Percentiles rank a stretch among this genome's conserved stretches.
phyloP scores from a whole-genome alignment of 176 grass and related monocot species.

The Rhynchospora tenuis region DNA sequence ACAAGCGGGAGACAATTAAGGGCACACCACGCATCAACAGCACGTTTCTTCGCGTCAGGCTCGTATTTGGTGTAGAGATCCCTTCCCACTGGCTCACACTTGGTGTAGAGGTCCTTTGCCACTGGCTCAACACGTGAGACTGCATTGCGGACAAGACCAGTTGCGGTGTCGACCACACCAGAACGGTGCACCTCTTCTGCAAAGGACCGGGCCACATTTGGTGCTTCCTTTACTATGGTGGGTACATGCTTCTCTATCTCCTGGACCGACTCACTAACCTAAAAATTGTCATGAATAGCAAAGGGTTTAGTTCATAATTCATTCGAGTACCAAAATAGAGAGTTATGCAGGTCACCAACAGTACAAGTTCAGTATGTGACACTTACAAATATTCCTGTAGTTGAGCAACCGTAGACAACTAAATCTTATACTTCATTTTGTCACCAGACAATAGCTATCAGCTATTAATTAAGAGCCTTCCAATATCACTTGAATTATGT shows the following conservation, averaged over 20 bases:
- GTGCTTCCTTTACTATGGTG: slow-evolving; percentile 57
- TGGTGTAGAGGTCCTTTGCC: slow-evolving; percentile 55
- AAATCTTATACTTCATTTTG: neutral
- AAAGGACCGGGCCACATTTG: slow-evolving; percentile 33
- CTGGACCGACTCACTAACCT: slow-evolving; percentile 63
- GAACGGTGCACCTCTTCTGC: slow-evolving; percentile 52
- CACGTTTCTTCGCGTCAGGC: slow-evolving; percentile 53
- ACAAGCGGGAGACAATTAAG: slow-evolving; percentile 79
- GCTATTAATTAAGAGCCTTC: neutral
- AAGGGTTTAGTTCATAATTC: too few relatives aligned
- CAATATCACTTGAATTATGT: too few relatives aligned
- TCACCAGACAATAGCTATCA: neutral
- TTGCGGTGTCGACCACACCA: slow-evolving; percentile 56
- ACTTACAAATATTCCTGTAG: neutral
- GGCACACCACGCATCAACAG: slow-evolving; percentile 51
- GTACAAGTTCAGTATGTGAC: neutral
- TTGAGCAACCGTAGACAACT: neutral
- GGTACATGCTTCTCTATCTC: slow-evolving; percentile 62
- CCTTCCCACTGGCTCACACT: slow-evolving; percentile 52
- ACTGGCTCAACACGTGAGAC: slow-evolving; percentile 37
- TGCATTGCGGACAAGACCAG: slow-evolving; percentile 50
- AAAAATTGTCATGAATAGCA: neutral
- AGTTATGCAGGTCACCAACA: neutral
- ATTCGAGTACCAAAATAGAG: neutral
- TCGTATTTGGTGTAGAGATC: slow-evolving; percentile 73